Percentiles rank a stretch among this genome's conserved stretches.
These are phyloP conservation scores for Peronospora destructor DNA, from an alignment of 352 stramenopile species.

Conservation along the genomic window DNA sequence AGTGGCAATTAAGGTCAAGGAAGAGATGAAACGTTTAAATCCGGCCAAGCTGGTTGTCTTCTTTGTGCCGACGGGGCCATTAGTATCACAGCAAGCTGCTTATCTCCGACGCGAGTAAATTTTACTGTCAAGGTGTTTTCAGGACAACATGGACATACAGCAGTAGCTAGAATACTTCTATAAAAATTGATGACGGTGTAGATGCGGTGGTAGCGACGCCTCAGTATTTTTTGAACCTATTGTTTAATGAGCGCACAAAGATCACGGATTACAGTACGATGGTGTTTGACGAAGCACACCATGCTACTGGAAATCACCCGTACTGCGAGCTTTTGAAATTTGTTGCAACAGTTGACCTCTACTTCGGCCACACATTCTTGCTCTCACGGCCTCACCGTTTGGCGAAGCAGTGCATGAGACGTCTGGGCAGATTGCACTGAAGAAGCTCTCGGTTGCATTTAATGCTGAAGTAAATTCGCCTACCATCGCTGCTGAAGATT, in stretches of 20 bases:
- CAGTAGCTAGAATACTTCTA: constrained; percentile 7
- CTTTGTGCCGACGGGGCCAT: constrained; percentile 62
- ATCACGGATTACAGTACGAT: constrained; percentile 61
- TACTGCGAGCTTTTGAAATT: constrained; percentile 52
- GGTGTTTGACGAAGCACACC: constrained; percentile 80
- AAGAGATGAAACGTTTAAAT: constrained; percentile 59
- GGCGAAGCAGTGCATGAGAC: constrained; percentile 40
- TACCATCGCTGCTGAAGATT: constrained; percentile 42
- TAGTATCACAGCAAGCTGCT: constrained; percentile 68
- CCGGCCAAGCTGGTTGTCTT: constrained; percentile 47
- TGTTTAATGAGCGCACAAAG: constrained; percentile 26
- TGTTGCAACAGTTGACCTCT: constrained; percentile 23
- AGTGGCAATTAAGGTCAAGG: constrained; percentile 65
- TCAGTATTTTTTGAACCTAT: constrained; percentile 64
- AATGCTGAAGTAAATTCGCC: constrained; percentile 54
- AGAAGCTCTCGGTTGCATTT: constrained; percentile 39
- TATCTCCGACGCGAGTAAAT: constrained; percentile 63
- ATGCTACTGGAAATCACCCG: constrained; percentile 54
- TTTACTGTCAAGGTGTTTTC: constrained; percentile 50
- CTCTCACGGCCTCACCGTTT: constrained; percentile 67
- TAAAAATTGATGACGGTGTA: constrained; percentile 21
- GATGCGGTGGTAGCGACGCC: constrained; percentile 58
- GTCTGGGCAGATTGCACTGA: constrained; percentile 30
- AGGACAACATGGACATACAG: constrained; percentile 34
- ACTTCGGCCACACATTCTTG: constrained; percentile 45